Conservation (phyloP, 164 flowering plant species). For the Santalum album region DNA sequence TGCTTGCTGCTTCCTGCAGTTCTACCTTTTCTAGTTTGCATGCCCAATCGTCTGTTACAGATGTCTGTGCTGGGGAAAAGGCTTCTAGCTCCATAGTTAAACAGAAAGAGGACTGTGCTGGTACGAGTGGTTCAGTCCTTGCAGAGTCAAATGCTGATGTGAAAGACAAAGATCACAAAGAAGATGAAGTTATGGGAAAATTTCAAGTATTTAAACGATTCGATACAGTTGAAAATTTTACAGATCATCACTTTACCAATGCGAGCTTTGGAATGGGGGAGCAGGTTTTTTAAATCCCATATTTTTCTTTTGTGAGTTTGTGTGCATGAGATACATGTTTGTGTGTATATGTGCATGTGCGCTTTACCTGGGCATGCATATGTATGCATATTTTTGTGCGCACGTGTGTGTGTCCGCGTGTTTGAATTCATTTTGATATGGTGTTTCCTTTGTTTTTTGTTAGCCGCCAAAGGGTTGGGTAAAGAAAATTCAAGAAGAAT, state of each 20-base stretch:
- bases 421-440: neutral
- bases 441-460: neutral
- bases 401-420: too few species aligned
- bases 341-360: neutral
- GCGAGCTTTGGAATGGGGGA: neutral
- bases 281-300: conserved; percentile 19
- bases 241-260: conserved; percentile 34
- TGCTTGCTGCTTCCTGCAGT: conserved; percentile 6
- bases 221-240: conserved; percentile 34
- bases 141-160: conserved; percentile 7
- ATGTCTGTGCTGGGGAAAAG: conserved; percentile 20
- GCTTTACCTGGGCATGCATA: neutral
- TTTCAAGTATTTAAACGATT: conserved; percentile 26
- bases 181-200: conserved; percentile 15
- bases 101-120: conserved; percentile 5
- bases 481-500: conserved; percentile 36
- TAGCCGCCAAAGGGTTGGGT: conserved; percentile 25
- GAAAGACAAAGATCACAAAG: conserved; percentile 10
- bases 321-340: neutral
- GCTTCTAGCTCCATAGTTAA: too few species aligned
- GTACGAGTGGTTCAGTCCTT: conserved; percentile 17
- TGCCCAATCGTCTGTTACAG: conserved; percentile 16
- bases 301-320: neutral
- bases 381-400: neutral
- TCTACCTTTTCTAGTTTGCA: conserved; percentile 14